Evolutionary conservation across 139 green algal genomes (phyloP).

Genomic region (Spirogloea muscicola): DNA sequence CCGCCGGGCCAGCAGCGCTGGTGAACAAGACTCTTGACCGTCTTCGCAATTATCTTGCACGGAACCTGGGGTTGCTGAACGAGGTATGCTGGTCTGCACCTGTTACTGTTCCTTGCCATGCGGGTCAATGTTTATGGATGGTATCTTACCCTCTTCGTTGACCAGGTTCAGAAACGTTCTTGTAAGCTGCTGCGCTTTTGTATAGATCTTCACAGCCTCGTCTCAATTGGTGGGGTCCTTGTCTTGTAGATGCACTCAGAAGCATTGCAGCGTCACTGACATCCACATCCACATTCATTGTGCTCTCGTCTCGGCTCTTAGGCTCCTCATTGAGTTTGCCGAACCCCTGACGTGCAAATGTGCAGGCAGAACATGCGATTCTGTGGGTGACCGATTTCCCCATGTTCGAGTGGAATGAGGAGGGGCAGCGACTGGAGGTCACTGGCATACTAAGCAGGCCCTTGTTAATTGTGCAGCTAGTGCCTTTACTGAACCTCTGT

Average conservation of each 20-base stretch:
- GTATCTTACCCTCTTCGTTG: neutral
- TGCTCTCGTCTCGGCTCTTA: too few species aligned
- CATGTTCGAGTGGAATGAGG: slow-evolving; percentile 93
- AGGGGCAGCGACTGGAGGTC: slow-evolving; percentile 59
- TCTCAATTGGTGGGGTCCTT: too few species aligned
- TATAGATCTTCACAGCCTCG: neutral
- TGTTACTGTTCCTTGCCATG: neutral
- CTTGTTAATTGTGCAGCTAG: too few species aligned
- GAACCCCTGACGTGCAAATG: too few species aligned
- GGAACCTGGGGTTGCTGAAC: slow-evolving; percentile 60
- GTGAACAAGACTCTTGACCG: slow-evolving; percentile 78
- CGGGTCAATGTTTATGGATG: neutral
- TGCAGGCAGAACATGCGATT: slow-evolving; percentile 62
- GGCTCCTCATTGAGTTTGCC: too few species aligned
- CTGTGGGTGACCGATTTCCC: slow-evolving; percentile 96
- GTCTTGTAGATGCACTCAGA: too few species aligned
- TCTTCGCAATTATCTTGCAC: slow-evolving; percentile 78
- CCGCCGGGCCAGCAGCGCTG: slow-evolving; percentile 58
- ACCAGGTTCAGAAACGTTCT: neutral
- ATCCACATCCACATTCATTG: too few species aligned
- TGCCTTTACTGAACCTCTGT: too few species aligned
- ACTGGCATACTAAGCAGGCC: too few species aligned
- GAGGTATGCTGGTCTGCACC: slow-evolving; percentile 12
- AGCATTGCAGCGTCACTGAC: too few species aligned
- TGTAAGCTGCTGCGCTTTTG: neutral